phyloP scores from a whole-genome alignment of 345 rosid species.

The Reutealis trisperma region DNA sequence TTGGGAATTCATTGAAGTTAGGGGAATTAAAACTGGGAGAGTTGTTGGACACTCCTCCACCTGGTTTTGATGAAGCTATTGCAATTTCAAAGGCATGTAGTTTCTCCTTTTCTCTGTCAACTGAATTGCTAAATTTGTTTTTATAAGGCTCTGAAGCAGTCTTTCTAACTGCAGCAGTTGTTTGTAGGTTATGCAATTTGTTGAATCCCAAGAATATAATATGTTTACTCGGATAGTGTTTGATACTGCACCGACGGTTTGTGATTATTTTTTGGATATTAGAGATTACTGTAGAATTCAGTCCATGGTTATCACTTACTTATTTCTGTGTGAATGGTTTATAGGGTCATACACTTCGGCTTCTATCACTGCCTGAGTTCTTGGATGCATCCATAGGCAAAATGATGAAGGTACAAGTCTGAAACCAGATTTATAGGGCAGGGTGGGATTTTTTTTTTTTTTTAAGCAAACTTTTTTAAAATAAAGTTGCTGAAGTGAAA shows the following conservation, averaged over 20 bases:
- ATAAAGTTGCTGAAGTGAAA: background rate
- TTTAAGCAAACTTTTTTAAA: background rate
- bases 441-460: background rate
- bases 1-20: conserved; percentile 36
- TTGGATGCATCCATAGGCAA: conserved; percentile 74
- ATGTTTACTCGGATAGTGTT: conserved; percentile 68
- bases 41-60: conserved; percentile 67
- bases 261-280: conserved; percentile 23
- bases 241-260: conserved; percentile 84
- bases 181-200: conserved; percentile 68
- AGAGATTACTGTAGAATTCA: conserved; percentile 17
- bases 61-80: conserved; percentile 72
- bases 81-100: conserved; percentile 72
- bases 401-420: conserved; percentile 62
- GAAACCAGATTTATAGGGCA: background rate
- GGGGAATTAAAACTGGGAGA: conserved; percentile 77
- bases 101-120: background rate
- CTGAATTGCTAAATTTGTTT: conserved; percentile 2
- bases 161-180: conserved; percentile 9
- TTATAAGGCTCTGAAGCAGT: background rate
- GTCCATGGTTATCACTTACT: background rate
- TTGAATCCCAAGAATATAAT: conserved; percentile 63
- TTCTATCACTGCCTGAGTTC: conserved; percentile 84
- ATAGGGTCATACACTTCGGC: conserved; percentile 83
- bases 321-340: conserved; percentile 22